Conservation (phyloP, 306 rosid genomes). For the Cicer yamashitae region DNA sequence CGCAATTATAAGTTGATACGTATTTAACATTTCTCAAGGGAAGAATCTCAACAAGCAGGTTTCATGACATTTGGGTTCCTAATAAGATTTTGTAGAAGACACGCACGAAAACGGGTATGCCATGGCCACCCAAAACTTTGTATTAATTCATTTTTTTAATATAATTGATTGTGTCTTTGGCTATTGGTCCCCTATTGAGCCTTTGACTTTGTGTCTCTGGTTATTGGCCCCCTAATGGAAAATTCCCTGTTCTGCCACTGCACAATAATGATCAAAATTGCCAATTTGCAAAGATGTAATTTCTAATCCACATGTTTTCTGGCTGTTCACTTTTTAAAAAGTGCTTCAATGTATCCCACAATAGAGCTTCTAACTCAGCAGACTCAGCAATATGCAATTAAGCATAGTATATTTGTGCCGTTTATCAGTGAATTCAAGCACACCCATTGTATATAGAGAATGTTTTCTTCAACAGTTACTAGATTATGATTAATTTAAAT, state of each 20-base stretch:
- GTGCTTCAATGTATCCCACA: constrained; percentile 16
- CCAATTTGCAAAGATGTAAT: constrained; percentile 23
- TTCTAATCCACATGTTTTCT: constrained; percentile 31
- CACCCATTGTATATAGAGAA: constrained; percentile 7
- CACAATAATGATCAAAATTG: constrained; percentile 38
- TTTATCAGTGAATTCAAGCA: constrained; percentile 31
- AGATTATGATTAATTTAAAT: constrained; percentile 34
- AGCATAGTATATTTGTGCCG: constrained; percentile 1
- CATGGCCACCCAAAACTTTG: neutral
- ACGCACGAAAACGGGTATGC: neutral
- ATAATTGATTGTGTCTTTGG: neutral
- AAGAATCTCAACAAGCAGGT: constrained; percentile 18
- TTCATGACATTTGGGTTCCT: constrained; percentile 29
- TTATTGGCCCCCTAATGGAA: neutral
- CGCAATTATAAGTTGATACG: constrained; percentile 16
- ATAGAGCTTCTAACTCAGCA: constrained; percentile 6
- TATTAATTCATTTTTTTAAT: neutral
- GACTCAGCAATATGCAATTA: neutral
- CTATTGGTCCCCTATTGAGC: neutral
- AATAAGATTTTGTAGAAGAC: constrained; percentile 7
- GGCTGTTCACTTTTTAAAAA: constrained; percentile 21
- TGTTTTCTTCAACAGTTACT: constrained; percentile 28
- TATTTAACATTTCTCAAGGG: constrained; percentile 23
- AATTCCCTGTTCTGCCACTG: neutral
- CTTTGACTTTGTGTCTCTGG: neutral